phyloP scores from a whole-genome alignment of 106 monocot genomes.

The Acorus gramineus region DNA sequence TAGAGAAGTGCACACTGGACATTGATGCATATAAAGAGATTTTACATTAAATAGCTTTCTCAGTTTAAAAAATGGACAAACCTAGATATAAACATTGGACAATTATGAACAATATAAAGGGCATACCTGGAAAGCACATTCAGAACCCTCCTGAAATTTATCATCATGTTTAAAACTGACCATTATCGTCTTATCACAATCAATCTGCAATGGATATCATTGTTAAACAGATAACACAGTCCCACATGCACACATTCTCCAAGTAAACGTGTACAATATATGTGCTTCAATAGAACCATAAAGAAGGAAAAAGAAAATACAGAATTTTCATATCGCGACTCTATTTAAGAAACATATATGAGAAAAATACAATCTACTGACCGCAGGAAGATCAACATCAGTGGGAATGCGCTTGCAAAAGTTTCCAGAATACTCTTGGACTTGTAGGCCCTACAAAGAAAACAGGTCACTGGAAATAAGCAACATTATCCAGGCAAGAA shows the following conservation, averaged over 20 bases:
- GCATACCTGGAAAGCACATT: slow-evolving; percentile 90
- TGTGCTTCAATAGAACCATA: no score
- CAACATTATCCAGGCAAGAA: not conserved
- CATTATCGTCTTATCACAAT: slow-evolving; percentile 97
- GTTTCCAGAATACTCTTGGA: slow-evolving; percentile 74
- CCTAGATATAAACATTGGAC: no score
- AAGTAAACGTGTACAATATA: no score
- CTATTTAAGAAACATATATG: no score
- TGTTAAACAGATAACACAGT: no score
- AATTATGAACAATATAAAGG: not conserved
- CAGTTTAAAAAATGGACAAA: no score
- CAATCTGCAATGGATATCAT: slow-evolving; percentile 46
- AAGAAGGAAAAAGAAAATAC: no score
- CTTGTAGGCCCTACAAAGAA: slow-evolving; percentile 55
- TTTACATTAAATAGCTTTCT: no score
- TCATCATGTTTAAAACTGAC: slow-evolving; percentile 99
- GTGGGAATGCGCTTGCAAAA: slow-evolving; percentile 84
- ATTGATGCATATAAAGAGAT: slow-evolving; percentile 2
- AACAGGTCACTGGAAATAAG: not conserved
- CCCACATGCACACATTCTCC: no score
- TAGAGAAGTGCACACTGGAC: slow-evolving; percentile 94
- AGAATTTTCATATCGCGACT: no score
- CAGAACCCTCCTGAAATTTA: slow-evolving; percentile 82
- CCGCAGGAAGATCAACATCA: slow-evolving; percentile 80
- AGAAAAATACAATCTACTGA: slow-evolving; percentile 17